Evolutionary conservation across 129 eudicot genomes (phyloP).

Genomic region (Sambucus nigra): DNA sequence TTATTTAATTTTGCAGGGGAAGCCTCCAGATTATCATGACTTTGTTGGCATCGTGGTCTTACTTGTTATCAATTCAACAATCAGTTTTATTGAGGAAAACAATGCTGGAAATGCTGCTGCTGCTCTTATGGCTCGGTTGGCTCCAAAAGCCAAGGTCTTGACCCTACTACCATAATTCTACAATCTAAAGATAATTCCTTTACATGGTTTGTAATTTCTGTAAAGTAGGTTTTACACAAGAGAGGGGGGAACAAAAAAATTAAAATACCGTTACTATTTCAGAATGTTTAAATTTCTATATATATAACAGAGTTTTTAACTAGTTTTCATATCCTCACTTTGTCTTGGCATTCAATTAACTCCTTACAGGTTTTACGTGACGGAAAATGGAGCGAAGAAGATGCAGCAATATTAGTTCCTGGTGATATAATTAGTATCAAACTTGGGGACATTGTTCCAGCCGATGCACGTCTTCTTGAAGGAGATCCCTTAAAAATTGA

Average conservation of each 20-base stretch:
- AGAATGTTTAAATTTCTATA: no score
- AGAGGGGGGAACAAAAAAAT: no score
- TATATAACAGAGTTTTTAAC: no score
- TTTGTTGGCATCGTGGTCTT: slow-evolving; percentile 62
- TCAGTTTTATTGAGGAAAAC: slow-evolving; percentile 86
- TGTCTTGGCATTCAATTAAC: neutral
- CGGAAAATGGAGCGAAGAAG: slow-evolving; percentile 83
- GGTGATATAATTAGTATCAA: slow-evolving; percentile 84
- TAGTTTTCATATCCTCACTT: neutral
- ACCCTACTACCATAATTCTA: neutral
- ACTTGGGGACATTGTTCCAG: slow-evolving; percentile 81
- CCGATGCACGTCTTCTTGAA: slow-evolving; percentile 83
- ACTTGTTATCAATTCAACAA: slow-evolving; percentile 67
- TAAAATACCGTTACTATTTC: neutral
- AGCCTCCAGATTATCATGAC: slow-evolving; percentile 63
- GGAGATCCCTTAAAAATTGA: slow-evolving; percentile 89
- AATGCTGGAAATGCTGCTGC: slow-evolving; percentile 97
- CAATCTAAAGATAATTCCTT: neutral
- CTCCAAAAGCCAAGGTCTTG: slow-evolving; percentile 80
- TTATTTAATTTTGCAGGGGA: slow-evolving; percentile 49
- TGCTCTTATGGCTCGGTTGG: slow-evolving; percentile 91
- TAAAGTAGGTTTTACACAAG: no score
- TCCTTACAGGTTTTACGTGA: slow-evolving; percentile 48
- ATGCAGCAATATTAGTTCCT: slow-evolving; percentile 64
- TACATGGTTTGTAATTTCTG: no score